Evolutionary conservation across 1,284 basidiomycete species (phyloP), one percentile per base, ranked within the genome.

Genomic region (Xerocomus minutiporus): DNA sequence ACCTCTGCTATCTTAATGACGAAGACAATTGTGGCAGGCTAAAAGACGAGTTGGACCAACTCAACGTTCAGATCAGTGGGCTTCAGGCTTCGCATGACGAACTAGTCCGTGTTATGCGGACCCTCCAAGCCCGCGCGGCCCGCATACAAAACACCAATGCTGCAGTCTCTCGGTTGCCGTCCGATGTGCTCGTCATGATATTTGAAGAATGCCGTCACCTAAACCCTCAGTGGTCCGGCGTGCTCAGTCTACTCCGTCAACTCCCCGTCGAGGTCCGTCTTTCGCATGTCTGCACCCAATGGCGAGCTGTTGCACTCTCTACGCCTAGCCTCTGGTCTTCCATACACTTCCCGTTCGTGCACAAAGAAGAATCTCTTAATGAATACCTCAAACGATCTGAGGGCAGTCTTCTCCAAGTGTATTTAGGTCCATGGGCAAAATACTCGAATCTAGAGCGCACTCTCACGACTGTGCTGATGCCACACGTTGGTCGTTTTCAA

Each of bases 1-100:
- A 63, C 23, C 56, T 66, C 28, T 56, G 54, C 20, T 67, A 69
- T 57, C 55, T 65, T 54, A 29, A 49, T 47, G 64, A 62, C 54
- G 48, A 54, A 28, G 31, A 54, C 48, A 46, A 46, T 29, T 46
- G 47, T 47, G 47, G 31, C 40, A 44, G 44, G 35, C 41, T 48
- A n/a, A 48, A 61, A 15, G 55, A 64, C 50, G 65, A 69, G 39
- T 47, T 70, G 31, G 65, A 64, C 28, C 59, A 65, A 43, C 63
- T 66, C 41, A 57, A 52, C 17, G 12, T 50, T 54, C 65, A 61
- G 53, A 67, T 66, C 52, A 48, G 31, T 3, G 61, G 55, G 3
- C 66, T 66, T 25, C 66, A 70, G 36, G 54, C 68, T 31, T 70
- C 68, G 4, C 66, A 70, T 48, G 65, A 70, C 28, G 63, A 70